Conservation (phyloP, 73 alveolate genomes). For the Paramecium tetraurelia region DNA sequence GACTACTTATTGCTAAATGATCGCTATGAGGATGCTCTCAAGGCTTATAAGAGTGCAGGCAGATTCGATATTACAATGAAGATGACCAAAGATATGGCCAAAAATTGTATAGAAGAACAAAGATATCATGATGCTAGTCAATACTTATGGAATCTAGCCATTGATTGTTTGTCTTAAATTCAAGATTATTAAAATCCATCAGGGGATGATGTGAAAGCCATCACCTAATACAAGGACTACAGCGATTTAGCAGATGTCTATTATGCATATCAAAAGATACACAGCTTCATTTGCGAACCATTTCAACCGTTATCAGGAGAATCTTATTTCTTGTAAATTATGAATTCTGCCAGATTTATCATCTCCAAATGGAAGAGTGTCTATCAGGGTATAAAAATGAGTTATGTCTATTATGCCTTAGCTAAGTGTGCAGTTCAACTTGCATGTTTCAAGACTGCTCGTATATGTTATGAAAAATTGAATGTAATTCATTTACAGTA, state of each 20-base stretch:
- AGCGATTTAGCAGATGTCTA: slow-evolving; percentile 29
- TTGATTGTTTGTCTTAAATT: slow-evolving; percentile 29
- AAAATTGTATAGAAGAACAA: slow-evolving; percentile 52
- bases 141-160: slow-evolving; percentile 54
- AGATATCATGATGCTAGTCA: slow-evolving; percentile 54
- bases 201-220: neutral
- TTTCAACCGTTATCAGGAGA: slow-evolving; percentile 59
- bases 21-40: slow-evolving; percentile 58
- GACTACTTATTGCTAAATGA: slow-evolving; percentile 28
- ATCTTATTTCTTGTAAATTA: slow-evolving; percentile 10
- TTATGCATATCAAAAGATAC: slow-evolving; percentile 40
- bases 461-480: slow-evolving; percentile 53
- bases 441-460: slow-evolving; percentile 39
- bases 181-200: neutral
- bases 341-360: slow-evolving; percentile 57
- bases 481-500: neutral
- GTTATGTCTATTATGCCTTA: slow-evolving; percentile 55
- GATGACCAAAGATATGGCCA: slow-evolving; percentile 52
- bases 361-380: slow-evolving; percentile 43
- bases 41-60: slow-evolving; percentile 53
- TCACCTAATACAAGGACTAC: neutral
- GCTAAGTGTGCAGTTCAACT: slow-evolving; percentile 25
- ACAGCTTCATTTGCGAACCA: slow-evolving; percentile 54
- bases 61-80: slow-evolving; percentile 56
- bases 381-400: slow-evolving; percentile 26